Conservation (phyloP, 148 eudicot species). For the Rhododendron griersonianum region DNA sequence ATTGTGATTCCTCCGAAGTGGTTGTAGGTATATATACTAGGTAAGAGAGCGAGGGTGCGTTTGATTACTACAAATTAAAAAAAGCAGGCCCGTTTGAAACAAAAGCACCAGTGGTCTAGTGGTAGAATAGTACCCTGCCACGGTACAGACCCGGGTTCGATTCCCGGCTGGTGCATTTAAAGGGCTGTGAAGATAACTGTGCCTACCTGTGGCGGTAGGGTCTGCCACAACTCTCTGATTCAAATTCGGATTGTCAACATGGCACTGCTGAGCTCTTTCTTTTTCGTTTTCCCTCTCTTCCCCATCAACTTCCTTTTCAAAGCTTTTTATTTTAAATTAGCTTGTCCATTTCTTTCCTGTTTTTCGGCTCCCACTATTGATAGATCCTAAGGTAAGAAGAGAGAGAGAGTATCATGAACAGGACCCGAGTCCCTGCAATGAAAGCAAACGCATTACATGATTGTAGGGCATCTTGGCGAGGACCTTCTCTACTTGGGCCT, state of each 20-base stretch:
- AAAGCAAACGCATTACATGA: background rate
- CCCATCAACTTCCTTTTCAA: background rate
- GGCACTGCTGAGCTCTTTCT: background rate
- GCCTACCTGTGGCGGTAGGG: background rate
- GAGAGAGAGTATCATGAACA: background rate
- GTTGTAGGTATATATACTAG: too few species aligned
- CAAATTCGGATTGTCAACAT: background rate
- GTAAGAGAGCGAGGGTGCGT: background rate
- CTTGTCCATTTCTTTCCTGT: too few species aligned
- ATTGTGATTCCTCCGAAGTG: background rate
- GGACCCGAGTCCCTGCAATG: background rate
- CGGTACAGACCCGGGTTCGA: constrained; percentile 13
- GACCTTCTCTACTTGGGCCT: background rate
- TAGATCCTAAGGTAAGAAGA: too few species aligned
- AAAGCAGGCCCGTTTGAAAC: rapidly evolving
- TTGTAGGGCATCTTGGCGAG: background rate
- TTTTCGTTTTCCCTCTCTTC: background rate
- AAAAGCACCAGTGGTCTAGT: constrained; percentile 9
- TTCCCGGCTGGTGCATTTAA: constrained; percentile 2
- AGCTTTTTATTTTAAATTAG: too few species aligned
- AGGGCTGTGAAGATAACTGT: background rate
- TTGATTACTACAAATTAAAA: background rate
- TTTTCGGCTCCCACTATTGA: too few species aligned
- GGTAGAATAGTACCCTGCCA: constrained; percentile 15
- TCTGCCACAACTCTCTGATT: background rate